Evolutionary conservation across 768 basidiomycete species (phyloP).

Genomic region (Leccinum truebloodii): DNA sequence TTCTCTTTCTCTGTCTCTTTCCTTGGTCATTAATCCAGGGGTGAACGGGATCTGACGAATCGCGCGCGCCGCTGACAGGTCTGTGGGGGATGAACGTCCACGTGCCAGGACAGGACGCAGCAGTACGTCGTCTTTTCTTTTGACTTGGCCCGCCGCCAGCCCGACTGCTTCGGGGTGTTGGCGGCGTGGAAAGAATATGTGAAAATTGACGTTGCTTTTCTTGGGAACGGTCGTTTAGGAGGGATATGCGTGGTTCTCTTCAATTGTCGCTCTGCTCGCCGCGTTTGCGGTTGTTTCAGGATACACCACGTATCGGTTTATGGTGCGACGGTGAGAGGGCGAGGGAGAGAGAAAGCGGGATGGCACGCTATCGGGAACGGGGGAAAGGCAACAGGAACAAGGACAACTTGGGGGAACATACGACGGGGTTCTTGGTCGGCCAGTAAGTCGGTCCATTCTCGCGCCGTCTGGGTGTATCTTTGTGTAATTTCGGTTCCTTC

Average conservation of each 20-base stretch:
- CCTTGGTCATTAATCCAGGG: not conserved
- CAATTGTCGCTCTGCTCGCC: slow-evolving; percentile 79
- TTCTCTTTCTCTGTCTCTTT: not conserved
- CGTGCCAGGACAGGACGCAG: slow-evolving; percentile 80
- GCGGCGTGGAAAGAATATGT: not conserved
- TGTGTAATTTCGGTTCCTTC: not conserved
- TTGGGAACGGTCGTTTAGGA: slow-evolving; percentile 16
- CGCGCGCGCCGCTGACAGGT: slow-evolving; percentile 41
- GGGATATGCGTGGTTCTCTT: slow-evolving; percentile 81
- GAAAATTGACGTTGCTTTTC: not conserved
- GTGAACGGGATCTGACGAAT: not conserved
- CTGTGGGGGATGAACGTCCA: slow-evolving; percentile 99
- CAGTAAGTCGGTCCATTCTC: not conserved
- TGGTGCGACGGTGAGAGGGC: slow-evolving; percentile 45
- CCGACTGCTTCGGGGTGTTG: not conserved
- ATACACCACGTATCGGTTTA: slow-evolving; percentile 76
- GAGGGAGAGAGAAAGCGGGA: not conserved
- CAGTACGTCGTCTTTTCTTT: slow-evolving; percentile 30
- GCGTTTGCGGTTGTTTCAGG: slow-evolving; percentile 83
- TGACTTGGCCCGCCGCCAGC: not conserved
- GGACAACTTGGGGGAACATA: not conserved
- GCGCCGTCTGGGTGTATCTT: not conserved
- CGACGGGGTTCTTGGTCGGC: not conserved
- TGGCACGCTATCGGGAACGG: not conserved
- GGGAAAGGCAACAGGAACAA: not conserved